A percentile compares a stretch with the other conserved stretches of the same genome.
phyloP scores from a whole-genome alignment of 75 land plant species.

The Pinus tabuliformis region DNA sequence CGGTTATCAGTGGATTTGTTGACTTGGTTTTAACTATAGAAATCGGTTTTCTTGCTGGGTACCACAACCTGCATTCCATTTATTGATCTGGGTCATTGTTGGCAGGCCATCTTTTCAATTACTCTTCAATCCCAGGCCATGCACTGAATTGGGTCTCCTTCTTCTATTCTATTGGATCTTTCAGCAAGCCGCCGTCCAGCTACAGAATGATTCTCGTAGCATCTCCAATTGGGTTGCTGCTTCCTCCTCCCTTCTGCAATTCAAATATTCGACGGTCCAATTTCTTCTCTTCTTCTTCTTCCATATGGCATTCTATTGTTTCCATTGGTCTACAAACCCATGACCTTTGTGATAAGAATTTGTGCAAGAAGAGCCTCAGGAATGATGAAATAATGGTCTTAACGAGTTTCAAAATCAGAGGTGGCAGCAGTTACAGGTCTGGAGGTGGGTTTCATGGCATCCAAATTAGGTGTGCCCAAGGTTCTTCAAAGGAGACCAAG shows the following conservation, averaged over 20 bases:
- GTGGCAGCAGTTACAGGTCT: neutral
- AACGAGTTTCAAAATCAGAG: neutral
- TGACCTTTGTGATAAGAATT: neutral
- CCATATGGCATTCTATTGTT: too few species aligned
- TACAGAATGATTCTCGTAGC: conserved; percentile 1
- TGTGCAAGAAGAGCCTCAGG: neutral
- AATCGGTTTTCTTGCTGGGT: neutral
- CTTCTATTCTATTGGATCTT: neutral
- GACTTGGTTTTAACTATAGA: neutral
- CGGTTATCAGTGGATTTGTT: neutral
- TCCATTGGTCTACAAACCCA: neutral
- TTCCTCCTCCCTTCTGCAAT: neutral
- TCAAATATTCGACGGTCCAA: neutral
- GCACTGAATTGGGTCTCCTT: neutral
- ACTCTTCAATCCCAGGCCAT: neutral
- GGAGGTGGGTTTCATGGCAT: conserved; percentile 2
- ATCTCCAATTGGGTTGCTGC: neutral
- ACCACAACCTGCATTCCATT: neutral
- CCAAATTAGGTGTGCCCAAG: neutral
- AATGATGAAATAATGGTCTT: neutral
- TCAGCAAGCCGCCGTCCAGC: neutral
- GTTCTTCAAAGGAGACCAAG: neutral
- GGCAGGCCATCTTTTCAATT: neutral
- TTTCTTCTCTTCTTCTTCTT: neutral
- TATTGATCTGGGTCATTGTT: neutral